These are phyloP conservation scores for Beauveria australis DNA, from an alignment of 2,329 filamentous ascomycete genomes.

Conservation along the genomic window DNA sequence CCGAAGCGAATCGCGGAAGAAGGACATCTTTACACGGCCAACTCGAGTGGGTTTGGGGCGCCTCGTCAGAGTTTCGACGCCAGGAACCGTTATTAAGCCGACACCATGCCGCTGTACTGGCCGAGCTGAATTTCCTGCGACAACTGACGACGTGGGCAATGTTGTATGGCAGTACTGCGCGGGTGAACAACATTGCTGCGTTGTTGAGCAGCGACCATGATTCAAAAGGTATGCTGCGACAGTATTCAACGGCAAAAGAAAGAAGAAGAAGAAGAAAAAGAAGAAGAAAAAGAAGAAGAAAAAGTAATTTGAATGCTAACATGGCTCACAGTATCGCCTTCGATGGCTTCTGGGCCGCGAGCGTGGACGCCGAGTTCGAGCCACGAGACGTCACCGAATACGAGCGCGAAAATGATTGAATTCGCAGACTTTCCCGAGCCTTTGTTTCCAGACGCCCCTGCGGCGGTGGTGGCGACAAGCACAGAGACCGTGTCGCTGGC, in stretches of 20 bases:
- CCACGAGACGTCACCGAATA: background rate
- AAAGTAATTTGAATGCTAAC: background rate
- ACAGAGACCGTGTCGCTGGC: background rate
- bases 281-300: background rate
- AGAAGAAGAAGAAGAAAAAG: too few relatives aligned
- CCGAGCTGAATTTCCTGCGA: slow-evolving; percentile 21
- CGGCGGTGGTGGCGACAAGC: background rate
- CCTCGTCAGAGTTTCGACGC: slow-evolving; percentile 18
- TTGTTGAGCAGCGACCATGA: background rate
- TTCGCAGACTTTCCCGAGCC: slow-evolving; percentile 4
- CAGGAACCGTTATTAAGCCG: slow-evolving; percentile 21
- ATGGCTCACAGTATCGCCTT: background rate
- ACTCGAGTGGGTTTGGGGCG: slow-evolving; percentile 19
- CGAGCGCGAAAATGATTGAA: background rate
- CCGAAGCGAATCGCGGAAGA: slow-evolving; percentile 15
- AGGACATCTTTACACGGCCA: slow-evolving; percentile 16
- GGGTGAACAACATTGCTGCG: background rate
- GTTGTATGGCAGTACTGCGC: background rate
- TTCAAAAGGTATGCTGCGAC: background rate
- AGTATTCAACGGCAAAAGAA: too few relatives aligned
- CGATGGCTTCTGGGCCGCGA: background rate
- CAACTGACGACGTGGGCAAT: background rate
- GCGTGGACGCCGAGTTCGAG: background rate
- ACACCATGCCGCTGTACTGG: slow-evolving; percentile 21
- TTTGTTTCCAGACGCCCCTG: background rate